A percentile compares a stretch with the other conserved stretches of the same genome.
These are phyloP conservation scores for Aspergillus avenaceus DNA, from an alignment of 495 filamentous ascomycete genomes.

Conservation along the genomic window DNA sequence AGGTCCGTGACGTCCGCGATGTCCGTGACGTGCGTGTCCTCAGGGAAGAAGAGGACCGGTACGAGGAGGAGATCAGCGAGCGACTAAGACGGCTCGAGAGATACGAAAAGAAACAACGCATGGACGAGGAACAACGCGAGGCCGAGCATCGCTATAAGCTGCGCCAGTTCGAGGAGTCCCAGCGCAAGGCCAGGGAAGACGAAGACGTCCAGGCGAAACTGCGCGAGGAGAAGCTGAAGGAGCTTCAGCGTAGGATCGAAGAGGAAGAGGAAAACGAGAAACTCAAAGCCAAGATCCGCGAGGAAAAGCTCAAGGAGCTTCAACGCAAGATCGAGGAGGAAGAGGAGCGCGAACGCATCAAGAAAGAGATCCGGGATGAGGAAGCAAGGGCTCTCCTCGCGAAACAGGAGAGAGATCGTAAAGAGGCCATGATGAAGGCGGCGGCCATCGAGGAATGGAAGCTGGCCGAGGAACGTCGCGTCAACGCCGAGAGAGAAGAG, in stretches of 20 bases:
- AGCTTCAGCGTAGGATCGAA: neutral
- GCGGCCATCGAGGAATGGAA: constrained; percentile 55
- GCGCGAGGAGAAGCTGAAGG: constrained; percentile 20
- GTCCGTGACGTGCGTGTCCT: constrained; percentile 20
- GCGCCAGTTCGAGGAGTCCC: constrained; percentile 27
- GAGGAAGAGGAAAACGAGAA: constrained; percentile 6
- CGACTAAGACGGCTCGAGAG: constrained; percentile 29
- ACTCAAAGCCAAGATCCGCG: constrained; percentile 13
- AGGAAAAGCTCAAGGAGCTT: constrained; percentile 26
- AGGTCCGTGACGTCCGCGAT: constrained; percentile 8
- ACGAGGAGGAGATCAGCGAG: constrained; percentile 36
- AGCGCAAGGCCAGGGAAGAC: constrained; percentile 26
- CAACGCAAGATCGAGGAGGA: constrained; percentile 41
- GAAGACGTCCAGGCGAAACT: constrained; percentile 3
- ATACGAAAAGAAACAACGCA: constrained; percentile 28
- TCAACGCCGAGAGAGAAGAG: constrained; percentile 24
- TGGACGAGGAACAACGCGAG: constrained; percentile 27
- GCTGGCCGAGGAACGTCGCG: constrained; percentile 45
- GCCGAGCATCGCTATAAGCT: constrained; percentile 26
- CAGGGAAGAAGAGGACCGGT: constrained; percentile 33
- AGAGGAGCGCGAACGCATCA: constrained; percentile 36
- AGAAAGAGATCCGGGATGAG: constrained; percentile 34
- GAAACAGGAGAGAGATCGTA: constrained; percentile 37
- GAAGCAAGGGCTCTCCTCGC: constrained; percentile 28
- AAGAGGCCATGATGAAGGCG: constrained; percentile 47